Evolutionary conservation across 805 yeast species (phyloP).

Genomic region (Starmerella bombicola): DNA sequence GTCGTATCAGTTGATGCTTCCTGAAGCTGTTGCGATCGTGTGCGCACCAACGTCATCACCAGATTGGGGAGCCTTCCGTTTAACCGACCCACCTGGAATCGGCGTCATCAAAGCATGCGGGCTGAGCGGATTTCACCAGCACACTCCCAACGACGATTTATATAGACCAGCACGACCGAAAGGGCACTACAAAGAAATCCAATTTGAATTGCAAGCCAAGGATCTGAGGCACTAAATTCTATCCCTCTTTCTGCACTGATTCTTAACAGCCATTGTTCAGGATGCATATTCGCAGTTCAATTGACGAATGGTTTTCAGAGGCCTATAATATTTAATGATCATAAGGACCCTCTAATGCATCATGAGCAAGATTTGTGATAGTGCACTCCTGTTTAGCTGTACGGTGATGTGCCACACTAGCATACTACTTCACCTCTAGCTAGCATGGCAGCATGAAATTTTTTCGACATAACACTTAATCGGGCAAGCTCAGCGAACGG

Average conservation of each 20-base stretch:
- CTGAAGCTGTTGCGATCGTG: slow-evolving; percentile 57
- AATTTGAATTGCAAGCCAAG: slow-evolving; percentile 25
- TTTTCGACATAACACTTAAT: too few species aligned
- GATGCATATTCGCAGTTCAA: not conserved
- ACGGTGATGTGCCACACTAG: too few species aligned
- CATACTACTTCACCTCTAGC: too few species aligned
- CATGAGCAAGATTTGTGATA: too few species aligned
- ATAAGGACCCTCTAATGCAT: too few species aligned
- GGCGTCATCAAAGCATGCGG: slow-evolving; percentile 42
- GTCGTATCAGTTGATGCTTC: slow-evolving; percentile 56
- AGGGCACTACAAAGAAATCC: slow-evolving; percentile 18
- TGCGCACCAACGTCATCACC: slow-evolving; percentile 44
- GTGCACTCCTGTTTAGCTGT: too few species aligned
- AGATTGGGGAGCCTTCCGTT: slow-evolving; percentile 44
- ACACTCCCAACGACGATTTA: slow-evolving; percentile 35
- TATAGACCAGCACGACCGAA: slow-evolving; percentile 29
- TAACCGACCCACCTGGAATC: slow-evolving; percentile 56
- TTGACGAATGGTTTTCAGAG: too few species aligned
- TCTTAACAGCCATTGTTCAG: too few species aligned
- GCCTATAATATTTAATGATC: too few species aligned
- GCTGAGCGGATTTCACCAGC: slow-evolving; percentile 49
- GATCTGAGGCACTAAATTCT: slow-evolving; percentile 37
- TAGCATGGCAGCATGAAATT: too few species aligned
- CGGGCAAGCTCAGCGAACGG: too few species aligned
- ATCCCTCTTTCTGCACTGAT: too few species aligned